Base-by-base conservation (phyloP, 2,329 filamentous ascomycete species). In the Aulographum hederae region DNA sequence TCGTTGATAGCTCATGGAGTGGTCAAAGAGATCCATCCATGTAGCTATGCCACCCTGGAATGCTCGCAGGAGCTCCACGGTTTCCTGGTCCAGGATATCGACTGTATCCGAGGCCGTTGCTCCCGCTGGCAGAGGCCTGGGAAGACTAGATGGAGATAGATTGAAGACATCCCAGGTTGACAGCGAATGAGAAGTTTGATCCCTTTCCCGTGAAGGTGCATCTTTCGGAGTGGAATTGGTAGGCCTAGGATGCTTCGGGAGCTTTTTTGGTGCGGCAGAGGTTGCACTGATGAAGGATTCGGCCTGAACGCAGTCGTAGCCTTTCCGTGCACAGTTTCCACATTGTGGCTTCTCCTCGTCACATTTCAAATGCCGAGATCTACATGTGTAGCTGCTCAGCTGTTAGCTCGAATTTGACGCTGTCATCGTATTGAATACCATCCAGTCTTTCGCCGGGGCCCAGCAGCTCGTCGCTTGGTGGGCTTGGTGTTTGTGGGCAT, bases 1-100 rank as follows among this genome's bases (percentile, higher is more conserved):
- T n/a, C 30, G 17, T 14, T 31, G 30, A 19, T 31, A 31, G 30
- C 30, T n/a, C 5, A 21, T 17, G 11, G 18, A 6, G 30, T 31
- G 30, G 30, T 31, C 30, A 2, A 31, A 14, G 2, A 31, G 15
- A 19, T 31, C 30, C 30, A 25, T 25, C 30, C 30, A 31, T 5
- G 30, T 3, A 4, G 17, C 30, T 17, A 31, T 13, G 30, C 30
- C 16, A 11, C 12, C n/a, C 11, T 31, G 30, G 20, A 20, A 31
- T 17, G 23, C 21, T 13, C 30, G 17, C 3, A 31, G 30, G 12
- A 31, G 20, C 18, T 18, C 17, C 20, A 18, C 6, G 14, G 29
- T 19, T 3, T 31, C 16, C 12, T 16, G 17, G 20, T 21, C 20
- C 17, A 23, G 18, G 21, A 8, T 25, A 8, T 25, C 8, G n/a